Evolutionary conservation across 441 rosid species (phyloP).

Genomic region (Gossypium davidsonii): DNA sequence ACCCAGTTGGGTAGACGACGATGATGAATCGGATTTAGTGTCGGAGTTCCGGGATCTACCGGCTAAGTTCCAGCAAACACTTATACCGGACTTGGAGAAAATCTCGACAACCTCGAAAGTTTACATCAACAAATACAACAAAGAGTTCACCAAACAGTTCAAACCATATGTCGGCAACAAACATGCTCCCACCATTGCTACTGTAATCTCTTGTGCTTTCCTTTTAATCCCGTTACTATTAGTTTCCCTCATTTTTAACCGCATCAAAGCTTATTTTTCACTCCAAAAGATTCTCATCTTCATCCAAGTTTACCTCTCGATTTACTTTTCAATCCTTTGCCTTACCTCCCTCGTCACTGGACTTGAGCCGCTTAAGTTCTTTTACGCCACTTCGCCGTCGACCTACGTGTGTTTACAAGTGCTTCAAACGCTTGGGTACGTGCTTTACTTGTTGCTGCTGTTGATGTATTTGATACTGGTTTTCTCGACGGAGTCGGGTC

Average conservation of each 20-base stretch:
- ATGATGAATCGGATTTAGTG: conserved; percentile 54
- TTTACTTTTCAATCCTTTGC: conserved; percentile 84
- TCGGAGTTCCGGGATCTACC: conserved; percentile 75
- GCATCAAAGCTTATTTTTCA: conserved; percentile 80
- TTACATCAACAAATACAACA: conserved; percentile 69
- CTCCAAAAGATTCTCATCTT: conserved; percentile 74
- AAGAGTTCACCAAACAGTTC: conserved; percentile 71
- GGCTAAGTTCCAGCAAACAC: conserved; percentile 53
- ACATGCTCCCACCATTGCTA: conserved; percentile 66
- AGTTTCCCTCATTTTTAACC: conserved; percentile 69
- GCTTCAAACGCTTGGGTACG: conserved; percentile 68
- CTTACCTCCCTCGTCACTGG: conserved; percentile 68
- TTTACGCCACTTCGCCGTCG: conserved; percentile 69
- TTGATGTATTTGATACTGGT: conserved; percentile 74
- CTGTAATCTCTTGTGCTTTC: conserved; percentile 60
- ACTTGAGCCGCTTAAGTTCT: conserved; percentile 74
- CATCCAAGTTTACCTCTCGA: conserved; percentile 85
- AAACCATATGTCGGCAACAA: conserved; percentile 72
- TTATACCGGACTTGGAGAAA: conserved; percentile 75
- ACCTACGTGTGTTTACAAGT: conserved; percentile 69
- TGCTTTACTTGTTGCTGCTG: conserved; percentile 60
- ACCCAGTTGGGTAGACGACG: conserved; percentile 61
- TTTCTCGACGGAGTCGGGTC: conserved; percentile 63
- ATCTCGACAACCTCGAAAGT: conserved; percentile 68
- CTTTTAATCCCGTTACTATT: conserved; percentile 61